Conservation (phyloP, 2,329 filamentous ascomycete genomes). For the Fusarium euwallaceae region DNA sequence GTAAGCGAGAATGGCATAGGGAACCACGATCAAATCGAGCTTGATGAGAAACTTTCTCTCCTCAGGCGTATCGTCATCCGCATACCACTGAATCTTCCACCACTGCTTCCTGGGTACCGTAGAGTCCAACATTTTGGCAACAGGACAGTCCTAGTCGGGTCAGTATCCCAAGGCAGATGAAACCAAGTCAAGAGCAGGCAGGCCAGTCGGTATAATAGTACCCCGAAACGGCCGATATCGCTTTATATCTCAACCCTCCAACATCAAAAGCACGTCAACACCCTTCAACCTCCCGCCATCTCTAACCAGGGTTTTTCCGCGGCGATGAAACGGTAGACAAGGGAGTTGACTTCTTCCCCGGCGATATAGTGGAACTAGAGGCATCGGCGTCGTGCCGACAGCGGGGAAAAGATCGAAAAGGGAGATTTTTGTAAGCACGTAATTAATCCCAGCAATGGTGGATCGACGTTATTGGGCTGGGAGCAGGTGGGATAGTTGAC, state of each 20-base stretch:
- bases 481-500: not conserved
- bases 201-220: not conserved
- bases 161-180: too few species aligned
- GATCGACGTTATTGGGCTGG: not conserved
- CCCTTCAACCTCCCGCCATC: not conserved
- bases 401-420: slow-evolving; percentile 1
- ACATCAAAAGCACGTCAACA: not conserved
- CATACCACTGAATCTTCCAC: slow-evolving; percentile 10
- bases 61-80: not conserved
- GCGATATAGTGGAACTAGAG: not conserved
- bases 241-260: not conserved
- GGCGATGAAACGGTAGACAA: not conserved
- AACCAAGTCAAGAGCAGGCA: not conserved
- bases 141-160: not conserved
- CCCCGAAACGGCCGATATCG: not conserved
- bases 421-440: not conserved
- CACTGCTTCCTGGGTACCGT: not conserved
- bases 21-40: slow-evolving; percentile 65
- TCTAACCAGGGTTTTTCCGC: not conserved
- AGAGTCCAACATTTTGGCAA: not conserved
- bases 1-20: slow-evolving; percentile 36
- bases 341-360: not conserved
- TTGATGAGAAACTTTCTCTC: slow-evolving; percentile 47
- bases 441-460: not conserved
- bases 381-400: not conserved